Evolutionary conservation across 306 rosid genomes (phyloP).

Genomic region (Castanea crenata): DNA sequence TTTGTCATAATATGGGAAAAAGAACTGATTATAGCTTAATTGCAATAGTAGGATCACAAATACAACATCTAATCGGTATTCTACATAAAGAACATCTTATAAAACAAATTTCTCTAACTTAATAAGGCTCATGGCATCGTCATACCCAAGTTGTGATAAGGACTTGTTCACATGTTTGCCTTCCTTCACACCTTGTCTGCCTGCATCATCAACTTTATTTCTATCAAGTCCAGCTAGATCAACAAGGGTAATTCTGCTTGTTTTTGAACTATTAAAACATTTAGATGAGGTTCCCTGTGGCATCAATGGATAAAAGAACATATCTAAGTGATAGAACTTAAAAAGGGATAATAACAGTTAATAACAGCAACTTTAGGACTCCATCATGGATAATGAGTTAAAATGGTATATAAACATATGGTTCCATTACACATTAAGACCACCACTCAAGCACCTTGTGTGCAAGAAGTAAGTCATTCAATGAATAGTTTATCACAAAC

Average conservation of each 20-base stretch:
- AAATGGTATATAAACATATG: not conserved
- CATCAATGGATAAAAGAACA: conserved; percentile 22
- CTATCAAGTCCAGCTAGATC: conserved; percentile 91
- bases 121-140: conserved; percentile 14
- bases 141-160: conserved; percentile 87
- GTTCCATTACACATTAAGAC: not conserved
- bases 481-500: not conserved
- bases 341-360: not conserved
- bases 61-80: not conserved
- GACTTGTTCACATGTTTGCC: conserved; percentile 74
- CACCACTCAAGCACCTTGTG: not conserved
- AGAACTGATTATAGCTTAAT: not conserved
- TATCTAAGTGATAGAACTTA: not conserved
- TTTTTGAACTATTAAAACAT: conserved; percentile 85
- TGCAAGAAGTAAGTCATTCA: not conserved
- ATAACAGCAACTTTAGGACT: not conserved
- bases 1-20: not conserved
- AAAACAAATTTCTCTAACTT: not conserved
- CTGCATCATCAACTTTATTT: conserved; percentile 57
- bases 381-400: not conserved
- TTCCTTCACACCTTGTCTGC: conserved; percentile 63
- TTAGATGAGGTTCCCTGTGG: conserved; percentile 69
- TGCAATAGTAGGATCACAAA: not conserved
- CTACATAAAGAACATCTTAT: not conserved
- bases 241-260: conserved; percentile 86